Evolutionary conservation across 352 stramenopile genomes (phyloP), one percentile per base, ranked within the genome.

Genomic region (Phytophthora foliorum): DNA sequence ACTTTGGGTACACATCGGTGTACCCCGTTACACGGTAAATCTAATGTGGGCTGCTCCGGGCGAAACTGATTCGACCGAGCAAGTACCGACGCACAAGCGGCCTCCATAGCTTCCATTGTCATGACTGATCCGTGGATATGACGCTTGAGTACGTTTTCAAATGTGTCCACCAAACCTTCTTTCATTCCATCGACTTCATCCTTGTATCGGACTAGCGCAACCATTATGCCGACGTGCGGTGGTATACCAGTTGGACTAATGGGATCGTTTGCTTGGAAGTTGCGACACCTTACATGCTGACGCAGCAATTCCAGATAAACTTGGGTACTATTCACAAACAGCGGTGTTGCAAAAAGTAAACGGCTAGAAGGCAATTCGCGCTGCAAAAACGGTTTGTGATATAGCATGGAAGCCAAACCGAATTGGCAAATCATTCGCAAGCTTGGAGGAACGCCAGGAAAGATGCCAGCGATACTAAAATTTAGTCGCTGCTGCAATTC

Each of bases 351-450:
- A 16, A 51, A 51, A 51, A 52, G 24, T 36, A 52, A 52, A 52
- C 34, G 45, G 1, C 6, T 34, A 8, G 29, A 8, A 34, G 29
- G 29, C 8, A 34, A 34, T 9, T 34, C 29, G 29, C 29, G 4
- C 4, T 24, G 51, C 21, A 57, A 57, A 34, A 34, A 45, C n/a
- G 19, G 3, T 7, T 32, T 34, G 16, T 46, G 51, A 29, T 48
- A 48, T 11, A 57, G 5, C 32, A 57, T 34, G 2, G 32, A 34
- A 6, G 51, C 34, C 2, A 57, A 19, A 11, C 34, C 51, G 22
- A 46, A 46, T 3, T 57, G 31, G 19, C 51, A 57, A 32, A 48
- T 36, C 51, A 46, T 45, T 25, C 34, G n/a, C 21, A 46, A 32
- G 13, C 11, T 32, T 29, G 32, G 29, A 21, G 51, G 32, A 3